Percentiles rank a stretch among this genome's conserved stretches.
Evolutionary conservation across 352 stramenopile species (phyloP).

Genomic region (Phytophthora multivora): DNA sequence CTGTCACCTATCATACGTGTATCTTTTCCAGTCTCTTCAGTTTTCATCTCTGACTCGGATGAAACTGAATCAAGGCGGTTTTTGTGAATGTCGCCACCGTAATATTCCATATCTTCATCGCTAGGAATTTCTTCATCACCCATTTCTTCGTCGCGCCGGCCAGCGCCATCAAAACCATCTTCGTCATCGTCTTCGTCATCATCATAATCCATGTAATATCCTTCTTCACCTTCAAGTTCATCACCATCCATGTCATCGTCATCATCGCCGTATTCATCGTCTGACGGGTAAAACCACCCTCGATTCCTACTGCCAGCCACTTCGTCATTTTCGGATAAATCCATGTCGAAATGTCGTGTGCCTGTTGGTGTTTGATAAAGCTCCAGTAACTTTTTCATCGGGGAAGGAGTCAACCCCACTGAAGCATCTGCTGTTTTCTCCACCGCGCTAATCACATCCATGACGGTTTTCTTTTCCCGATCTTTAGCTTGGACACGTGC

Average conservation of each 20-base stretch:
- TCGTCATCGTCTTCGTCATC: constrained; percentile 60
- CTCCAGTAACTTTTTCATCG: constrained; percentile 65
- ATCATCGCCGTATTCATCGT: constrained; percentile 52
- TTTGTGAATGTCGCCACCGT: constrained; percentile 28
- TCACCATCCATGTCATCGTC: constrained; percentile 62
- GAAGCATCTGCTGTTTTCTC: constrained; percentile 13
- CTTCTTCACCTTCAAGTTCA: constrained; percentile 58
- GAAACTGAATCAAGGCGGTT: constrained; percentile 34
- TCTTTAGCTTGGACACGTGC: constrained; percentile 60
- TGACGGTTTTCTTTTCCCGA: constrained; percentile 53
- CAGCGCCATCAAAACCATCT: constrained; percentile 23
- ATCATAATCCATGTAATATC: constrained; percentile 61
- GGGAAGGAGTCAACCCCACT: constrained; percentile 25
- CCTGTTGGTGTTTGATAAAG: constrained; percentile 37
- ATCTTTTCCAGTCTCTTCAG: constrained; percentile 1
- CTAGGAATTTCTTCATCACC: constrained; percentile 43
- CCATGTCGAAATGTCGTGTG: constrained; percentile 46
- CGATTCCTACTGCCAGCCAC: constrained; percentile 21
- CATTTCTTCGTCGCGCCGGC: constrained; percentile 21
- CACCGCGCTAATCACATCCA: constrained; percentile 40
- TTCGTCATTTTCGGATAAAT: constrained; percentile 54
- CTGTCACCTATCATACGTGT: background rate
- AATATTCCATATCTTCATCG: constrained; percentile 36
- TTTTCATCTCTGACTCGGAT: constrained; percentile 45
- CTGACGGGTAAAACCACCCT: constrained; percentile 51